A percentile compares a stretch with the other conserved stretches of the same genome.
Conservation (phyloP, 2,329 filamentous ascomycete genomes). For the Parascedosporium putredinis region DNA sequence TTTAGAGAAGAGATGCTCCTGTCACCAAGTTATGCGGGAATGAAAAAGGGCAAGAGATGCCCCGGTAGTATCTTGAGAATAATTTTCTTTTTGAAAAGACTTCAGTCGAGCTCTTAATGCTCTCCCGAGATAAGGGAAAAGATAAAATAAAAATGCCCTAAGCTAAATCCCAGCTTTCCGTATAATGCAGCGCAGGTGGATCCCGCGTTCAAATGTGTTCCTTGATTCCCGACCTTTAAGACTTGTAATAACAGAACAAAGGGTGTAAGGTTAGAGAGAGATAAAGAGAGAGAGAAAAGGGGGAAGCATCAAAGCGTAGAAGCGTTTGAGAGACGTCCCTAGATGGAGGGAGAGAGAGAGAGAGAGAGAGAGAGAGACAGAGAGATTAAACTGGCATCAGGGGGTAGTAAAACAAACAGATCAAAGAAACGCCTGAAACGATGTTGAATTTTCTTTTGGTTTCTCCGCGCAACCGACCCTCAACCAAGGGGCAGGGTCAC, state of each 20-base stretch:
- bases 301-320: no score
- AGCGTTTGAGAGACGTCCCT: no score
- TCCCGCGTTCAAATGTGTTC: background rate
- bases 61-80: no score
- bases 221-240: background rate
- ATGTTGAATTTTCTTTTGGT: slow-evolving; percentile 2
- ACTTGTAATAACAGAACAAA: slow-evolving; percentile 6
- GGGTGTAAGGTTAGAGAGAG: no score
- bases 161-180: background rate
- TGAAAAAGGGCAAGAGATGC: no score
- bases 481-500: no score
- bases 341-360: slow-evolving; percentile 4
- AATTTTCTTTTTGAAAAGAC: background rate
- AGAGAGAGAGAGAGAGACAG: background rate
- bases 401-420: no score
- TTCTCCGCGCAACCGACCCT: slow-evolving; percentile 3
- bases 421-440: background rate
- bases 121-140: background rate
- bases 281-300: no score
- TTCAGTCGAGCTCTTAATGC: background rate
- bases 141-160: background rate
- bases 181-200: background rate
- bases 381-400: no score
- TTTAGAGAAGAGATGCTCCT: no score
- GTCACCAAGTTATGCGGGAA: no score